Conservation (phyloP, 2,329 filamentous ascomycete genomes). For the Juglanconis oblonga region DNA sequence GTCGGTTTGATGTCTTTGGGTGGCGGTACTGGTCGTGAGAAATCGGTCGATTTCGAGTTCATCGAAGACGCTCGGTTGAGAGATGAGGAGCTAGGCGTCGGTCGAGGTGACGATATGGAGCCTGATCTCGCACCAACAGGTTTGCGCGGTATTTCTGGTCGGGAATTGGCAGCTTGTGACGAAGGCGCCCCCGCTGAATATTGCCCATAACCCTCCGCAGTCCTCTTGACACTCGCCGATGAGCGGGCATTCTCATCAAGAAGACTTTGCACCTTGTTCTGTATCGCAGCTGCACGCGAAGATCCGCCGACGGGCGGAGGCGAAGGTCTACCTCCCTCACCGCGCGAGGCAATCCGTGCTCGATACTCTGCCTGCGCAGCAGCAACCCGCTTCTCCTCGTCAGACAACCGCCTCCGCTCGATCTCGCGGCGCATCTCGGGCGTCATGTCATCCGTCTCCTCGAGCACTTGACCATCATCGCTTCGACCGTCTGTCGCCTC, state of each 20-base stretch:
- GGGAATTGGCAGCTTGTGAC: constrained; percentile 35
- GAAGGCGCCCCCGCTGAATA: constrained; percentile 59
- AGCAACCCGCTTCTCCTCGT: constrained; percentile 88
- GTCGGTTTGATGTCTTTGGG: constrained; percentile 39
- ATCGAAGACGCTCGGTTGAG: constrained; percentile 21
- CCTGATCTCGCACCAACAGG: constrained; percentile 35
- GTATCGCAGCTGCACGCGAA: constrained; percentile 76
- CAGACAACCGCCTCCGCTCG: constrained; percentile 74
- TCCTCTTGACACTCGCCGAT: constrained; percentile 56
- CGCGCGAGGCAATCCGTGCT: constrained; percentile 64
- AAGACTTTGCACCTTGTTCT: constrained; percentile 84
- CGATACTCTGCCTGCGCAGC: constrained; percentile 87
- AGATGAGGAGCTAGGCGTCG: constrained; percentile 12
- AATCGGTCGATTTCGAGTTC: background rate
- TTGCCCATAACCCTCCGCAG: constrained; percentile 85
- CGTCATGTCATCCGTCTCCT: constrained; percentile 69
- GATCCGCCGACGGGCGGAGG: constrained; percentile 53
- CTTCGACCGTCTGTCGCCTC: constrained; percentile 68
- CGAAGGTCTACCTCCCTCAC: constrained; percentile 42
- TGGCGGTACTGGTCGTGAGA: constrained; percentile 27
- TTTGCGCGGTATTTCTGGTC: constrained; percentile 50
- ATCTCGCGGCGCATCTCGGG: constrained; percentile 89
- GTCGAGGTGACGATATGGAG: constrained; percentile 25
- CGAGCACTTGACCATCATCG: constrained; percentile 63
- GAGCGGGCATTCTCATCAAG: constrained; percentile 73